These are phyloP conservation scores for Umbelopsis sp. DNA, from an alignment of 371 early-diverging fungal species.

Conservation along the genomic window DNA sequence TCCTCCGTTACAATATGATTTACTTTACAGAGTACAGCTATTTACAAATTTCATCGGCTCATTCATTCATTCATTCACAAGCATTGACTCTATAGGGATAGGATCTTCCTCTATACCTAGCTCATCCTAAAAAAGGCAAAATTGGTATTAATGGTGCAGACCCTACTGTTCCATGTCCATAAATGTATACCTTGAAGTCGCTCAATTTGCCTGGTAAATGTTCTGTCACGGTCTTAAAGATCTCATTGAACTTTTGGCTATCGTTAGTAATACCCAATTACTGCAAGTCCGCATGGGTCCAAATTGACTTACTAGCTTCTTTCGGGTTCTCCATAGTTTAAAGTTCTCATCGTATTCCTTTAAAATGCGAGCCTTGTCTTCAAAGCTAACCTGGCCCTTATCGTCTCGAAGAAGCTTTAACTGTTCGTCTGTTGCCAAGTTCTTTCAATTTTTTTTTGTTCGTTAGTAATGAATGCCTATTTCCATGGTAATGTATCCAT, in stretches of 20 bases:
- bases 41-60: background rate
- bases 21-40: background rate
- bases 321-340: background rate
- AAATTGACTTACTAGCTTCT: constrained; percentile 3
- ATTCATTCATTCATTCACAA: background rate
- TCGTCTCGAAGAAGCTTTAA: background rate
- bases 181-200: background rate
- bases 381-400: background rate
- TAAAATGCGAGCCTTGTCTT: background rate
- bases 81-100: background rate
- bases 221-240: constrained; percentile 5
- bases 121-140: background rate
- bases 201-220: constrained; percentile 7
- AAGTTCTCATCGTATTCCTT: background rate
- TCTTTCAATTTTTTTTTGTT: background rate
- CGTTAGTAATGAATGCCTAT: background rate
- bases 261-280: background rate
- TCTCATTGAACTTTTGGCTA: background rate
- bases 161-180: background rate
- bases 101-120: constrained; percentile 9
- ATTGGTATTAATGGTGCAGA: background rate
- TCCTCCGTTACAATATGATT: too few species aligned
- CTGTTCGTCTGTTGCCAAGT: background rate
- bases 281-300: background rate
- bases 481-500: background rate